A percentile compares a stretch with the other conserved stretches of the same genome.
phyloP scores from a whole-genome alignment of 371 early-diverging fungal species.

The Circinella minor region DNA sequence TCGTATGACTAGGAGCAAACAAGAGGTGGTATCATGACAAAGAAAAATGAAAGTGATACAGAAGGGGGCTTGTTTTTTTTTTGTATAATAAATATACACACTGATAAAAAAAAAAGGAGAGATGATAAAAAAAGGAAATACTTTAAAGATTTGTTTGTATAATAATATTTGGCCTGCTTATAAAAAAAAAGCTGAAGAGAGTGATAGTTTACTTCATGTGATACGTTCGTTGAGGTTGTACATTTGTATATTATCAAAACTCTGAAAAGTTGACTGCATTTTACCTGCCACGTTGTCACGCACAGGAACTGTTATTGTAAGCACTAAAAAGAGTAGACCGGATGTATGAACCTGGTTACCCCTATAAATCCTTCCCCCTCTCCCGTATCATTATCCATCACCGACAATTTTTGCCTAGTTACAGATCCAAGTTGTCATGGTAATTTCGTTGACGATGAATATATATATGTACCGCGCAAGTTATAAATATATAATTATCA shows the following conservation, averaged over 20 bases:
- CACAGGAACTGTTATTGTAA: not conserved
- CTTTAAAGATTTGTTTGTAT: constrained; percentile 4
- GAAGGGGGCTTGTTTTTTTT: not conserved
- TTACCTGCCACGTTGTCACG: constrained; percentile 3
- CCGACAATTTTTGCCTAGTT: too few relatives aligned
- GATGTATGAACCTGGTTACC: too few relatives aligned
- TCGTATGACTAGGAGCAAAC: not conserved
- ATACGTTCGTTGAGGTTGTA: not conserved
- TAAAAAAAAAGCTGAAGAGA: not conserved
- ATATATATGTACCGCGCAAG: too few relatives aligned
- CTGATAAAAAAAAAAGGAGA: not conserved
- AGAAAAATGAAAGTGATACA: not conserved
- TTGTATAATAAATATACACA: not conserved
- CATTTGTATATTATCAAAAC: not conserved
- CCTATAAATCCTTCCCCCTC: too few relatives aligned
- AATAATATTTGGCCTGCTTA: not conserved
- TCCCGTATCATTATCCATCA: too few relatives aligned
- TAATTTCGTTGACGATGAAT: too few relatives aligned
- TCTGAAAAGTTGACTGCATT: not conserved
- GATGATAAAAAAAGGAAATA: not conserved
- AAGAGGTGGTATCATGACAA: not conserved
- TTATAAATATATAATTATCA: too few relatives aligned
- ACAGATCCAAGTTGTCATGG: too few relatives aligned
- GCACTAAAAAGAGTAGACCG: too few relatives aligned
- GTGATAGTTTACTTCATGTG: not conserved